A percentile compares a stretch with the other conserved stretches of the same genome.
phyloP scores from a whole-genome alignment of 2,329 filamentous ascomycete genomes.

The Phaeosphaeria sp. region DNA sequence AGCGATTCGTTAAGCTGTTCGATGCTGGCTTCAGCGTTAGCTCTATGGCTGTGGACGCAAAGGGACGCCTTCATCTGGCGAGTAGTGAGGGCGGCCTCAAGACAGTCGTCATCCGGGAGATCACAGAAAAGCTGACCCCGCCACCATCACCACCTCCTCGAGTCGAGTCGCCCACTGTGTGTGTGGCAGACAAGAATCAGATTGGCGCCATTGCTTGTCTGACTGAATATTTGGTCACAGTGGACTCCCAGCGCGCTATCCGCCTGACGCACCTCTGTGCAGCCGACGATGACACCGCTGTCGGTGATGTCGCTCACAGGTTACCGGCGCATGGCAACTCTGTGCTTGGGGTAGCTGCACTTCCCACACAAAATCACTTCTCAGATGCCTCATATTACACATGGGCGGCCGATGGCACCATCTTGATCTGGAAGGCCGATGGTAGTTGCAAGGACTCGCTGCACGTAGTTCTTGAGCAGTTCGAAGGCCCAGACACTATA shows the following conservation, averaged over 20 bases:
- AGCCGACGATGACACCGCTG: slow-evolving; percentile 33
- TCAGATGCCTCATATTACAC: slow-evolving; percentile 80
- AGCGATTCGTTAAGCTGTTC: slow-evolving; percentile 72
- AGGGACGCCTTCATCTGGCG: slow-evolving; percentile 70
- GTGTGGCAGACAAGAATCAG: slow-evolving; percentile 35
- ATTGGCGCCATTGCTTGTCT: slow-evolving; percentile 49
- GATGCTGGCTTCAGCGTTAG: slow-evolving; percentile 72
- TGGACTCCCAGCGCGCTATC: slow-evolving; percentile 79
- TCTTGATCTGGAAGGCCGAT: slow-evolving; percentile 82
- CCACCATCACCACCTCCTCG: slow-evolving; percentile 45
- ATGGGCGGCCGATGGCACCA: slow-evolving; percentile 81
- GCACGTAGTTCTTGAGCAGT: slow-evolving; percentile 73
- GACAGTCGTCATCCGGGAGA: slow-evolving; percentile 51
- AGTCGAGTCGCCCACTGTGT: slow-evolving; percentile 41
- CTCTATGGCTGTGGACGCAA: slow-evolving; percentile 67
- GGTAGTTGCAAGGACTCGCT: slow-evolving; percentile 72
- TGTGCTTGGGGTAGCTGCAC: slow-evolving; percentile 71
- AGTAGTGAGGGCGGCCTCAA: slow-evolving; percentile 68
- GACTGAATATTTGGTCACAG: slow-evolving; percentile 53
- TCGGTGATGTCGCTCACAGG: slow-evolving; percentile 46
- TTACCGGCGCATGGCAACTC: slow-evolving; percentile 65
- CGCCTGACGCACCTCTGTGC: slow-evolving; percentile 63
- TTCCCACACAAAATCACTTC: slow-evolving; percentile 66
- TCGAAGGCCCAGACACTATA: slow-evolving; percentile 53
- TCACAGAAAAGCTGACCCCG: slow-evolving; percentile 37